These are phyloP conservation scores for Lepiota venenata DNA, from an alignment of 768 basidiomycete species.

Conservation along the genomic window DNA sequence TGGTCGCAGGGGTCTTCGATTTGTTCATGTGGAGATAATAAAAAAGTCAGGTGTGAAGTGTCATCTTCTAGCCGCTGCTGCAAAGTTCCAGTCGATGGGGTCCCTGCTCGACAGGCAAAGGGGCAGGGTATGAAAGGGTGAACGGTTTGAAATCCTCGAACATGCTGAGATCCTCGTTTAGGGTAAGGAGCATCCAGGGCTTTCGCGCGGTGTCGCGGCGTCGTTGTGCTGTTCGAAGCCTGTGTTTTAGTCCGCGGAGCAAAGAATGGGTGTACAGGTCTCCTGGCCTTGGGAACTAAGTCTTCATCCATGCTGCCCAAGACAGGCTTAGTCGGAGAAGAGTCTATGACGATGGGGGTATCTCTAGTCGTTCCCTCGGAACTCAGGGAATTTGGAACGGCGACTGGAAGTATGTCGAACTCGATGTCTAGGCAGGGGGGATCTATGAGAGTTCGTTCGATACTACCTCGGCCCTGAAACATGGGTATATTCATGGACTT, in stretches of 20 bases:
- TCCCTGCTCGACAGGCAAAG: conserved; percentile 12
- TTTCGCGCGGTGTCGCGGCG: conserved; percentile 11
- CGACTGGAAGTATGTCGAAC: background rate
- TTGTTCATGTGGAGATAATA: conserved; percentile 1
- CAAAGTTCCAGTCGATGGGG: conserved; percentile 1
- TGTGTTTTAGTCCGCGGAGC: conserved; percentile 24
- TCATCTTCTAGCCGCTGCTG: background rate
- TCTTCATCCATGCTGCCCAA: background rate
- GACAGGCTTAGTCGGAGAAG: conserved; percentile 32
- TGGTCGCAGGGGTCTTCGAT: background rate
- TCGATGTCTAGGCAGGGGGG: background rate
- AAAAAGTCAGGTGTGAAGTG: background rate
- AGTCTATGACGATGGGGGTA: conserved; percentile 42
- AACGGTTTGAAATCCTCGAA: conserved; percentile 52
- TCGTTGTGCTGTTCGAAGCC: conserved; percentile 7
- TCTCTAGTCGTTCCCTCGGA: conserved; percentile 29
- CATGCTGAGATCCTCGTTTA: conserved; percentile 49
- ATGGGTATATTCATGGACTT: background rate
- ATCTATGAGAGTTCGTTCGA: background rate
- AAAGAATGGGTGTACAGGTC: conserved; percentile 45
- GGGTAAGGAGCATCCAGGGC: conserved; percentile 41
- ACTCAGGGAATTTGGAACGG: background rate
- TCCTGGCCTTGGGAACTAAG: conserved; percentile 18
- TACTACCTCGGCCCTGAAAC: background rate
- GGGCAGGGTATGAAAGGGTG: conserved; percentile 20